Base-by-base conservation (phyloP, 2,329 filamentous ascomycete genomes). In the Coniochaeta ligniaria region DNA sequence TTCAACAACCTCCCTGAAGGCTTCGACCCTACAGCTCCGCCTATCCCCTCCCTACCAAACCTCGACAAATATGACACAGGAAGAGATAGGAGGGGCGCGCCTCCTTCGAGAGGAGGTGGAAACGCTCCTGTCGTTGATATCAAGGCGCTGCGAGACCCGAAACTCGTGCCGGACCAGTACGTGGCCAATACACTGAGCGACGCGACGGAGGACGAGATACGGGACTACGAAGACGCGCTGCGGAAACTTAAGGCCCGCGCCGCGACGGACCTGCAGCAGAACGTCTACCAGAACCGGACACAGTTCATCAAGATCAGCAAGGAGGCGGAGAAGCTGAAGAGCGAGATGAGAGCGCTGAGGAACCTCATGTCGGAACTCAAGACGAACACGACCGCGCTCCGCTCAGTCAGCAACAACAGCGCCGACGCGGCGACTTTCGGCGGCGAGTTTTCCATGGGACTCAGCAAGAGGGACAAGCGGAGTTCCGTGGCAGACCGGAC, bases 241-340 rank as follows among this genome's bases (percentile, higher is more conserved):
- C 86, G 87, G 65, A 89, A 88, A 67, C 80, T 95, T 60, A 94
- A 94, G 74, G 83, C 83, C 65, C 85, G 90, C 60, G 92, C 92
- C 9, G 88, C 89, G 6, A 83, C 86, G 57, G 93, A 98, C 67
- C 80, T 99, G 24, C 94, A 98, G 74, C 91, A 96, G 71, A 98
- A 93, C 75, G 90, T 99, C 58, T 94, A 96, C 75, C 93, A 97
- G 74, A 99, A 99, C 74, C 87, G 95, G 57, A 96, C 92, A 0
- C 95, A 98, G 70, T 99, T 99, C 71, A 98, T 99, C 80, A 96
- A 96, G 75, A 98, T 99, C 74, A 97, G 93, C 72, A 97, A 98
- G 75, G 95, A 99, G 77, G 95, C 96, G 1, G 95, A 99, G 75
- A 97, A 96, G 77, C 85, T 99, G 61, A 98, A 98, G 76, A 86